Evolutionary conservation across 1,284 basidiomycete species (phyloP).

Genomic region (Rhodotorula sp.): DNA sequence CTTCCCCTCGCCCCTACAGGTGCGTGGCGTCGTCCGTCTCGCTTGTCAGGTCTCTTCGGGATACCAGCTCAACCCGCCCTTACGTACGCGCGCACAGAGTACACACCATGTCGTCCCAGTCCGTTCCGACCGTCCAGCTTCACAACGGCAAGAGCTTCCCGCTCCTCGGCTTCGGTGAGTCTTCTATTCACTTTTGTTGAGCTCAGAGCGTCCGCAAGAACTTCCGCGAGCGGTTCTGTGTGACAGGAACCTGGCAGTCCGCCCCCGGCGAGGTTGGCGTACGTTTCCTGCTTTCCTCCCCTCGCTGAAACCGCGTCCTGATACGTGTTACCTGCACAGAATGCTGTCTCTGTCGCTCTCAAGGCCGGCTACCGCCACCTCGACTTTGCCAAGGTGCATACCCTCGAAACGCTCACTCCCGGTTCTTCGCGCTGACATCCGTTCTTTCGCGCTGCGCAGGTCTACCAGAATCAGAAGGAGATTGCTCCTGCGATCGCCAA

Average conservation of each 20-base stretch:
- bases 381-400: constrained; percentile 66
- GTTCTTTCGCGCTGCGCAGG: neutral
- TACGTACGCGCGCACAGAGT: neutral
- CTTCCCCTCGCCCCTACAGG: no score
- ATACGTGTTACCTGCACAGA: neutral
- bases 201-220: neutral
- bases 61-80: neutral
- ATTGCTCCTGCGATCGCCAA: constrained; percentile 4
- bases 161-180: constrained; percentile 26
- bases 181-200: neutral
- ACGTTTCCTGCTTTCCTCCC: neutral
- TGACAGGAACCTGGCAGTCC: constrained; percentile 32
- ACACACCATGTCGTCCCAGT: constrained; percentile 10
- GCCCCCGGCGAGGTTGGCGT: constrained; percentile 19
- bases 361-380: constrained; percentile 58
- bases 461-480: constrained; percentile 27
- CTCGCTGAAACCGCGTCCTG: neutral
- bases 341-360: constrained; percentile 29
- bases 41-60: neutral
- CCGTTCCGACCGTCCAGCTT: constrained; percentile 14
- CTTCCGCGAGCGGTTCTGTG: neutral
- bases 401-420: no score
- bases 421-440: neutral
- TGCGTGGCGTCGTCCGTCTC: no score
- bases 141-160: constrained; percentile 22